Base-by-base conservation (phyloP, 1,139 yeast species). In the Protomyces gravidus region DNA sequence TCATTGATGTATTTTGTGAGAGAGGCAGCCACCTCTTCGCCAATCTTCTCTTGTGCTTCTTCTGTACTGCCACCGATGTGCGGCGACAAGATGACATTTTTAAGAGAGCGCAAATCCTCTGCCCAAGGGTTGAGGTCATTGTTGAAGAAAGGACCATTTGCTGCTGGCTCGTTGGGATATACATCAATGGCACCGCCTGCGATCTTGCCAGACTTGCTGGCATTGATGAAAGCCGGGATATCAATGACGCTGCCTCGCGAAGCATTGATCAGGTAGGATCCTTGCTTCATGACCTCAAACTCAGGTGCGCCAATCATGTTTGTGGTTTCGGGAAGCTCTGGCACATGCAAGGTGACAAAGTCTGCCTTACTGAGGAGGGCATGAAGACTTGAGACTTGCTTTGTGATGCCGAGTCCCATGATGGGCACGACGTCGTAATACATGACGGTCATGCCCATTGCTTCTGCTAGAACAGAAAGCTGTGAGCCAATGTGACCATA, bases 21-120 rank as follows among this genome's bases (percentile, higher is more conserved):
- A 32, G 96, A 83, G 53, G 86, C 79, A 62, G 86, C 89, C 63
- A 92, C 99, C 77, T 92, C 99, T 64, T 90, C 79, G 75, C 99
- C 98, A 72, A 92, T 92, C 55, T 97, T 96, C 63, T 89, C 82
- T 79, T 92, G 99, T 33, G 98, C 98, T 78, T 92, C 99, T 75
- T 92, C 97, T 52, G 99, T 92, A 55, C 97, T 89, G 65, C 98
- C 98, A 76, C 99, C 99, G 69, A 92, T 92, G 72, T 92, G 99
- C 40, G 99, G 99, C 61, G 97, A 85, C 70, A 92, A 80, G 65
- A 94, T 89, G 61, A 92, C 85, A 73, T 92, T 94, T 76, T 94
- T 83, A 72, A 89, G 80, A 19, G 87, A 78, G 67, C 85, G 80
- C 68, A 94, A 80, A 71, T 90, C 96, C 36, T 87, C 78, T 62